These are phyloP conservation scores for Ceratobasidium sp. DNA, from an alignment of 1,284 basidiomycete species.

Conservation along the genomic window DNA sequence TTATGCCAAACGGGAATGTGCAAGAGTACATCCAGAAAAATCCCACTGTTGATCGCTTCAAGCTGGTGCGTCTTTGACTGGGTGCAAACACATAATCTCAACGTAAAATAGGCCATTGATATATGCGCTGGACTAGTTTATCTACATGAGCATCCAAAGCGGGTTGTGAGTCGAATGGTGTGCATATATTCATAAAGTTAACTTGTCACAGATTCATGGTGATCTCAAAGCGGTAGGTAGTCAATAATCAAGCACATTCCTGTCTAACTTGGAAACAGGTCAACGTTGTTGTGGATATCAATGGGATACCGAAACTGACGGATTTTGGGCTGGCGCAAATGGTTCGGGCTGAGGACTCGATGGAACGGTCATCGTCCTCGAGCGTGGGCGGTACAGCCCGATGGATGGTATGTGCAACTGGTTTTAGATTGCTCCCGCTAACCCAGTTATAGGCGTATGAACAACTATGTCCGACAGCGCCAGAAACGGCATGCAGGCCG, in stretches of 20 bases:
- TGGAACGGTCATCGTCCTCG: slow-evolving; percentile 23
- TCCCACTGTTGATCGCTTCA: slow-evolving; percentile 6
- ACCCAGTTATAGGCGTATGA: neutral
- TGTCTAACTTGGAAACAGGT: neutral
- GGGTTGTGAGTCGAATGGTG: neutral
- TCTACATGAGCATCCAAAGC: slow-evolving; percentile 29
- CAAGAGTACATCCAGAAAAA: slow-evolving; percentile 25
- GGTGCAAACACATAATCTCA: neutral
- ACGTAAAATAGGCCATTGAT: slow-evolving; percentile 1
- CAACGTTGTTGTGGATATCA: slow-evolving; percentile 21
- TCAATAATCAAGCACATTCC: too few species aligned
- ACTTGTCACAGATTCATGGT: slow-evolving; percentile 3
- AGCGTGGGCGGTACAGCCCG: slow-evolving; percentile 17
- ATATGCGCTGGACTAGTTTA: slow-evolving; percentile 26
- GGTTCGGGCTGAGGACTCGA: slow-evolving; percentile 35
- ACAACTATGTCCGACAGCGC: neutral
- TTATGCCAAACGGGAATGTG: slow-evolving; percentile 30
- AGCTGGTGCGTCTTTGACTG: neutral
- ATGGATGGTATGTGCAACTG: slow-evolving; percentile 9
- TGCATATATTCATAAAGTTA: neutral
- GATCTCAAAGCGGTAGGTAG: slow-evolving; percentile 30
- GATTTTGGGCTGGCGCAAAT: slow-evolving; percentile 35
- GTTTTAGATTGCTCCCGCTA: neutral
- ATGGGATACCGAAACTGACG: slow-evolving; percentile 28
- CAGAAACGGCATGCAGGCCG: slow-evolving; percentile 1